Percentiles rank a stretch among this genome's conserved stretches.
These are phyloP conservation scores for Ascocoryne sarcoides DNA, from an alignment of 2,329 filamentous ascomycete species.

Conservation along the genomic window DNA sequence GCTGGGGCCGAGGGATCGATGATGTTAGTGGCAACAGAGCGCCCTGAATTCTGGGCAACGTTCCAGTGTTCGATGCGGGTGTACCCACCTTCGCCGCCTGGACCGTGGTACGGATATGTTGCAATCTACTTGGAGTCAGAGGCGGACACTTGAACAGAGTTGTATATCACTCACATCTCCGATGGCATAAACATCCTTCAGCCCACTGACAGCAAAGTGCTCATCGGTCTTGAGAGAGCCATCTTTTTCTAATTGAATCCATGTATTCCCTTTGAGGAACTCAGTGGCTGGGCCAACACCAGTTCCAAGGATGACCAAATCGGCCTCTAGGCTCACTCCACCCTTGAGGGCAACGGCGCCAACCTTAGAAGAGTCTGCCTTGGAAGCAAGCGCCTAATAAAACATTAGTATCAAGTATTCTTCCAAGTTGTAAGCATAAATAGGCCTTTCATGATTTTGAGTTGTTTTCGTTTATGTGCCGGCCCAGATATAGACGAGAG, in stretches of 20 bases:
- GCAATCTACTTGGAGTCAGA: conserved; percentile 48
- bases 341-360: conserved; percentile 78
- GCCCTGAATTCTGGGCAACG: conserved; percentile 88
- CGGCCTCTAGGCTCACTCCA: conserved; percentile 73
- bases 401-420: not conserved
- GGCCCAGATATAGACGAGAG: too few species aligned
- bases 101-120: conserved; percentile 87
- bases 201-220: conserved; percentile 64
- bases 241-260: conserved; percentile 66
- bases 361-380: conserved; percentile 59
- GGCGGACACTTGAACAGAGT: not conserved
- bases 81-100: conserved; percentile 63
- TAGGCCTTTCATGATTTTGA: too few species aligned
- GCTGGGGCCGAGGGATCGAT: conserved; percentile 51
- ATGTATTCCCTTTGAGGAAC: conserved; percentile 65
- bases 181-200: conserved; percentile 82
- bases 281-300: conserved; percentile 81
- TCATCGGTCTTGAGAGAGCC: conserved; percentile 80
- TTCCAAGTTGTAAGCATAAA: not conserved
- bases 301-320: conserved; percentile 85
- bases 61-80: conserved; percentile 97
- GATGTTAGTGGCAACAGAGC: conserved; percentile 71
- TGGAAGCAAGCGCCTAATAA: conserved; percentile 61
- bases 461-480: too few species aligned
- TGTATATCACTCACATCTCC: conserved; percentile 49